These are phyloP conservation scores for Saccharomyces hybrid DNA, from an alignment of 1,139 yeast genomes.

Conservation along the genomic window DNA sequence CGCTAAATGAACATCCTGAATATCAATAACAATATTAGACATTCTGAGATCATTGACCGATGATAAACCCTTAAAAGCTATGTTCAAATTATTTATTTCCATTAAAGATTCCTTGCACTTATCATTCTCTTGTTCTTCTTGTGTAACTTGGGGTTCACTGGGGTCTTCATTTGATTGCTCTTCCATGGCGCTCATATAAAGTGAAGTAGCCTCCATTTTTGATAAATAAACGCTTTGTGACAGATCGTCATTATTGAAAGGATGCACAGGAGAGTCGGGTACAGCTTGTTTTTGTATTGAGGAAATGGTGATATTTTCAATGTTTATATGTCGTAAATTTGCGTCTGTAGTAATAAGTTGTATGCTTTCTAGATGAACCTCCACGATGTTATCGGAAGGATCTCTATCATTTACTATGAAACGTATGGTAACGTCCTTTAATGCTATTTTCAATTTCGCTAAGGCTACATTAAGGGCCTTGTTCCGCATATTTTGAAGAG, in stretches of 20 bases:
- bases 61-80: conserved; percentile 48
- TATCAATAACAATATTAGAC: conserved; percentile 11
- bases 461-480: conserved; percentile 29
- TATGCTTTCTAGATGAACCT: conserved; percentile 1
- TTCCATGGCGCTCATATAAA: conserved; percentile 78
- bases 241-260: conserved; percentile 25
- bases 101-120: conserved; percentile 14
- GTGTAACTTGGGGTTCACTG: conserved; percentile 1
- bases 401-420: conserved; percentile 17
- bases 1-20: conserved; percentile 10
- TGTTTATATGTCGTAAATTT: neutral
- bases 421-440: conserved; percentile 19
- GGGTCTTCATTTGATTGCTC: conserved; percentile 8
- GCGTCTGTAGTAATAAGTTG: neutral
- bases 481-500: conserved; percentile 26
- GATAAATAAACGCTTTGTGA: conserved; percentile 61
- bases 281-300: neutral
- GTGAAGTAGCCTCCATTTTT: conserved; percentile 61
- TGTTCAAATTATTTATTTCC: conserved; percentile 33
- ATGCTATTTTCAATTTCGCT: conserved; percentile 24
- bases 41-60: conserved; percentile 39
- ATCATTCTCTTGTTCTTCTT: conserved; percentile 11
- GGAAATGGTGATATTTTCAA: neutral
- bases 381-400: neutral
- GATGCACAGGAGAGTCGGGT: neutral